A percentile compares a stretch with the other conserved stretches of the same genome.
Conservation (phyloP, 768 basidiomycete genomes). For the Russula compacta region DNA sequence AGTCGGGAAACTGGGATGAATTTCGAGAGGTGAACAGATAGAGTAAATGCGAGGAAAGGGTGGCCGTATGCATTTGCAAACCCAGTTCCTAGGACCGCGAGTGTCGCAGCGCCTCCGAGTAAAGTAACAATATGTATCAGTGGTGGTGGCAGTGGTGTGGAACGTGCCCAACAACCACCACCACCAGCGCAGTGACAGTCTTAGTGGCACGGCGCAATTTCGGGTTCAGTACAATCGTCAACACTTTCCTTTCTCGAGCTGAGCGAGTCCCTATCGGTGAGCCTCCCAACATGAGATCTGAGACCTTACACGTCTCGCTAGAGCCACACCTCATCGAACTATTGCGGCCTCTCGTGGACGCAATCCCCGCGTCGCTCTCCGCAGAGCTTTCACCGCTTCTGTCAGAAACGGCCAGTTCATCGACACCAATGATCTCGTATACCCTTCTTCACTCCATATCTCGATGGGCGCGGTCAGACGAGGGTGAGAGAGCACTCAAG, state of each 20-base stretch:
- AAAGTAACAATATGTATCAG: background rate
- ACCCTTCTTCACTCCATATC: conserved; percentile 48
- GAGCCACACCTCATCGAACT: conserved; percentile 50
- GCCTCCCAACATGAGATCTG: conserved; percentile 19
- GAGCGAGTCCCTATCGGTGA: too few species aligned
- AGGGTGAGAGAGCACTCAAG: conserved; percentile 32
- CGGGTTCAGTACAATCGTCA: too few species aligned
- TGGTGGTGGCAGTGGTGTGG: too few species aligned
- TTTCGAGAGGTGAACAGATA: background rate
- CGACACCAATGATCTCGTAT: conserved; percentile 47
- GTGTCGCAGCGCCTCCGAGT: background rate
- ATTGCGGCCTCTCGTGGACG: conserved; percentile 36
- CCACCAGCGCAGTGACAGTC: too few species aligned
- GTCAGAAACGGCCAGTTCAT: conserved; percentile 17
- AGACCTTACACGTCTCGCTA: conserved; percentile 54
- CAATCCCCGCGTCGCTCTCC: conserved; percentile 40
- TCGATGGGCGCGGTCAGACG: conserved; percentile 54
- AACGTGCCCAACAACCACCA: too few species aligned
- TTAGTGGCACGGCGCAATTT: too few species aligned
- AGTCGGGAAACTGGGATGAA: background rate
- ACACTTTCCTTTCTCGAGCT: background rate
- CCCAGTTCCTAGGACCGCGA: background rate
- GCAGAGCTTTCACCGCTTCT: conserved; percentile 35
- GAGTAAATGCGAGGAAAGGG: conserved; percentile 2
- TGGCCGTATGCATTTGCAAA: background rate